Evolutionary conservation across 768 basidiomycete genomes (phyloP).

Genomic region (Termitomyces sp.): DNA sequence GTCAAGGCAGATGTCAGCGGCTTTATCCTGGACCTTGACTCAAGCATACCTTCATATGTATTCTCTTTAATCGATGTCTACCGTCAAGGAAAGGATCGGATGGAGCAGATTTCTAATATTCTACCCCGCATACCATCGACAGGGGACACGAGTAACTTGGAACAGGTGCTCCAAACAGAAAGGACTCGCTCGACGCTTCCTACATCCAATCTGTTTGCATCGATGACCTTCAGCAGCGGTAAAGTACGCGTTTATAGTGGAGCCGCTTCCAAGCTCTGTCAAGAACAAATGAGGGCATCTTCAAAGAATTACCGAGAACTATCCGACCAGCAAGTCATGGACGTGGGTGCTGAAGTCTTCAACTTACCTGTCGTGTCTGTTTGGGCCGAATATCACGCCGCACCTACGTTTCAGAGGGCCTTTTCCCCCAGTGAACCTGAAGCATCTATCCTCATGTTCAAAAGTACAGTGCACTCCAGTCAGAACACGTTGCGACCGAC

Average conservation of each 20-base stretch:
- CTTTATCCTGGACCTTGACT: conserved; percentile 81
- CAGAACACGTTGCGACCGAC: conserved; percentile 79
- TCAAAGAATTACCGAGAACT: conserved; percentile 34
- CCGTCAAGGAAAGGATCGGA: conserved; percentile 71
- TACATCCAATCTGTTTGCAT: conserved; percentile 57
- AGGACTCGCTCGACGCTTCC: conserved; percentile 34
- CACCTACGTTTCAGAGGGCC: conserved; percentile 37
- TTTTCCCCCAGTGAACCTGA: conserved; percentile 28
- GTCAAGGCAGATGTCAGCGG: conserved; percentile 73
- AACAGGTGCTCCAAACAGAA: conserved; percentile 17
- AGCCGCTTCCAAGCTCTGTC: conserved; percentile 33
- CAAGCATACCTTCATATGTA: conserved; percentile 70
- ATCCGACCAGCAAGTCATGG: conserved; percentile 49
- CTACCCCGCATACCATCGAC: conserved; percentile 39
- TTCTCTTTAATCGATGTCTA: conserved; percentile 86
- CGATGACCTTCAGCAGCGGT: conserved; percentile 80
- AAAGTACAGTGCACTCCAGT: conserved; percentile 85
- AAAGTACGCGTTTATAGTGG: conserved; percentile 69
- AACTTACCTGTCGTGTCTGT: conserved; percentile 74
- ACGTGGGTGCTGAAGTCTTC: conserved; percentile 57
- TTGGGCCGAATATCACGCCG: conserved; percentile 77
- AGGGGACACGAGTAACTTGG: background rate
- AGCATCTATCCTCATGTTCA: conserved; percentile 71
- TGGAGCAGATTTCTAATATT: conserved; percentile 59
- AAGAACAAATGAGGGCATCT: conserved; percentile 30